phyloP scores from a whole-genome alignment of 345 rosid species.

The Gossypium arboreum region DNA sequence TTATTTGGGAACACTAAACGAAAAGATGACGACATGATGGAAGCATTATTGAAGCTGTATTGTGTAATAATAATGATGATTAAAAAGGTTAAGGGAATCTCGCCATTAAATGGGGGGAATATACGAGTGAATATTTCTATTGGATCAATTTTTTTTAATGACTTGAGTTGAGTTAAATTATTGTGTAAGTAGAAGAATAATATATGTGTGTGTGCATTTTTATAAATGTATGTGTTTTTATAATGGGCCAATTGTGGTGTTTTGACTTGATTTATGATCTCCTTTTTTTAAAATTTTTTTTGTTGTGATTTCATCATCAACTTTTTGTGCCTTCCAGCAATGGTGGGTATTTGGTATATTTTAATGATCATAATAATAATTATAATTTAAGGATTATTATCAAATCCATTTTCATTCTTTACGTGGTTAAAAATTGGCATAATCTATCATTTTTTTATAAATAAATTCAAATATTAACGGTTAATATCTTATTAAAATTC shows the following conservation, averaged over 20 bases:
- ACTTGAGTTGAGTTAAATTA: constrained; percentile 15
- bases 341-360: neutral
- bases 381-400: too few relatives aligned
- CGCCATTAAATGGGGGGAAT: constrained; percentile 7
- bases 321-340: too few relatives aligned
- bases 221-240: neutral
- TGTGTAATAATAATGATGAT: neutral
- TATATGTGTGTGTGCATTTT: neutral
- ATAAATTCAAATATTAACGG: too few relatives aligned
- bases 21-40: too few relatives aligned
- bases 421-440: too few relatives aligned
- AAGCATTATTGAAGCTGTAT: too few relatives aligned
- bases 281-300: constrained; percentile 10
- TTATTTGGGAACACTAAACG: too few relatives aligned
- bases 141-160: neutral
- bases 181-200: neutral
- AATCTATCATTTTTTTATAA: too few relatives aligned
- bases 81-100: neutral
- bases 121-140: constrained; percentile 20
- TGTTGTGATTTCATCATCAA: neutral
- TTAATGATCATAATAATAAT: too few relatives aligned
- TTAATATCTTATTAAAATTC: too few relatives aligned
- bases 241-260: neutral
- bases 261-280: constrained; percentile 31
- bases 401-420: too few relatives aligned